Evolutionary conservation across 208 protist genomes (phyloP), one percentile per base, ranked within the genome.

Genomic region (Blechomonas ayalai): DNA sequence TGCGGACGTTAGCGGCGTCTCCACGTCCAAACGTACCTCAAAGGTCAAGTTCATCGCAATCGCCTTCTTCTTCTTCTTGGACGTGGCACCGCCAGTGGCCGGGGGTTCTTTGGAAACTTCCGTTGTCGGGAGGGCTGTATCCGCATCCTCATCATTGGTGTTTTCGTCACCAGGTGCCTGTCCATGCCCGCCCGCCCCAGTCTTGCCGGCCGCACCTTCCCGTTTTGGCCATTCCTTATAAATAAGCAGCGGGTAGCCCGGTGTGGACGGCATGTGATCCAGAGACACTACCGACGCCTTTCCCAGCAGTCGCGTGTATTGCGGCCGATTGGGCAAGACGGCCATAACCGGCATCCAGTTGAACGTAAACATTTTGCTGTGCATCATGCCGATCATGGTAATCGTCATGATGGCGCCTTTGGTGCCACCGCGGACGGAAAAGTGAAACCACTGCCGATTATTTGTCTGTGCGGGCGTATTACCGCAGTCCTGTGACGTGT

Each of bases 381-480:
- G 71, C 67, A 79, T 86, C 63, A 96, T 72, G 15, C 81, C 86
- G 3, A 89, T 57, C 31, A 96, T 65, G 15, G 57, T 81, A 41
- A 95, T 52, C 18, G 35, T 60, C 20, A 96, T 50, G 7, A 66
- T 44, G 20, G 27, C 45, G 13, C 82, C 84, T 28, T 75, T 80
- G 16, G 23, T 34, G 33, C 67, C 82, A 9, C 87, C 87, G 12
- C 73, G 77, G 25, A 96, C 72, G 13, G 80, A 73, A 61, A 96
- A 96, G 65, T 96, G 82, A 56, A 95, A 95, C 87, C 90, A 96
- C 52, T 94, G 82, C 8, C 87, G 72, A 51, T 90, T 90, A 53
- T 90, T 87, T 16, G 79, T 93, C 67, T 94, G 85, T 16, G 58
- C 53, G 13, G 70, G 55, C 1, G 73, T 40, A 52, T 91, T 92